Percentiles rank a stretch among this genome's conserved stretches.
Conservation (phyloP, 768 basidiomycete genomes). For the Hysterangium stoloniferum region DNA sequence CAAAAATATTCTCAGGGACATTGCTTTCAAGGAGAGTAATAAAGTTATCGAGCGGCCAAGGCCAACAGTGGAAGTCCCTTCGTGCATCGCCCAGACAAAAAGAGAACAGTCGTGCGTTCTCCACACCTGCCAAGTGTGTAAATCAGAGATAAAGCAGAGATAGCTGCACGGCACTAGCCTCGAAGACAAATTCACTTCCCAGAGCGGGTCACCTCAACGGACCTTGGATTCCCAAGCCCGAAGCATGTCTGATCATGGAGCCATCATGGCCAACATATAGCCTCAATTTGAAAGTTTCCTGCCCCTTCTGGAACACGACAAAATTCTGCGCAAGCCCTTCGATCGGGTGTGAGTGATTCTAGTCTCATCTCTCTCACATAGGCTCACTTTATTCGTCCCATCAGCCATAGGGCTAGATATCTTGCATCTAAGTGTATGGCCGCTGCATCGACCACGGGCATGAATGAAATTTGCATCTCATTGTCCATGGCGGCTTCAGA, state of each 20-base stretch:
- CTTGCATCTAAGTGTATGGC: conserved; percentile 75
- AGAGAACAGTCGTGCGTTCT: conserved; percentile 15
- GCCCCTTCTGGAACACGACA: conserved; percentile 24
- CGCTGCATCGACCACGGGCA: conserved; percentile 65
- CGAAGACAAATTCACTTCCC: conserved; percentile 15
- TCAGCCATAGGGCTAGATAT: conserved; percentile 78
- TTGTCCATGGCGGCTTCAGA: conserved; percentile 67
- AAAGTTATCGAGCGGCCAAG: conserved; percentile 28
- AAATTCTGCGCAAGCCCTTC: conserved; percentile 36
- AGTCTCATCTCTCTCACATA: conserved; percentile 14
- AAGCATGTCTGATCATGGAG: conserved; percentile 34
- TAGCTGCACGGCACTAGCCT: not conserved
- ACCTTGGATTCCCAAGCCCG: conserved; percentile 31
- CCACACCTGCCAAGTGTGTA: conserved; percentile 31
- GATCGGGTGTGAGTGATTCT: conserved; percentile 18
- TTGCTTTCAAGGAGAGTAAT: conserved; percentile 25
- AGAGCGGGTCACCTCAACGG: conserved; percentile 34
- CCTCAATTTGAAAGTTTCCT: conserved; percentile 29
- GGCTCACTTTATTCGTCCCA: too few relatives aligned
- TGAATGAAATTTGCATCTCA: conserved; percentile 88
- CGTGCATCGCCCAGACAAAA: conserved; percentile 38
- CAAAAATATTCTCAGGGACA: conserved; percentile 26
- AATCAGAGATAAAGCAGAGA: not conserved
- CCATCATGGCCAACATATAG: conserved; percentile 44
- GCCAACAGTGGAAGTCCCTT: conserved; percentile 31